Base-by-base conservation (phyloP, 805 yeast genomes). In the Priceomyces medius region DNA sequence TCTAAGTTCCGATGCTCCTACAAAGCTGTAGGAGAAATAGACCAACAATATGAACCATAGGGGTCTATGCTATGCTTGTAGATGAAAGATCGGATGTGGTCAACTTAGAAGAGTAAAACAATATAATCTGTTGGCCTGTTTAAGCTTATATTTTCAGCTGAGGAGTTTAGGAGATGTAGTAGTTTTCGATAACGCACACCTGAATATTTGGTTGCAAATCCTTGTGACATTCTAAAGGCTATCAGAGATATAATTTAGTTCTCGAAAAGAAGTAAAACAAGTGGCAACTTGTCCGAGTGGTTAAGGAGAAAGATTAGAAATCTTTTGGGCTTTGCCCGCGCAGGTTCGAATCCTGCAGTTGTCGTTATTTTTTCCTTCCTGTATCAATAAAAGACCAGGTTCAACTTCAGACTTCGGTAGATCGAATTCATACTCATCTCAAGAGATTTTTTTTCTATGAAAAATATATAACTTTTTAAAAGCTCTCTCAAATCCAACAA, bases 271-370 rank as follows among this genome's bases (percentile, higher is more conserved):
- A 31, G 4, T 5, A 31, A 4, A 16, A 8, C 26, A 31, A 31
- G 8, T 19, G 64, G 63, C 65, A 59, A 55, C 59, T 54, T 76
- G 80, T 79, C 81, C 81, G 80, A 76, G 80, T 71, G 80, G 80
- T 75, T 75, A 76, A 75, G 80, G 81, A 79, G 80, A 74, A 74
- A 75, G 80, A 76, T 68, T 72, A 68, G 76, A 73, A 72, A 74
- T 73, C 77, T 74, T 73, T 73, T 74, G 78, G 77, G 77, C 74
- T 73, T 65, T 69, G 77, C 78, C 77, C 78, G 77, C 78, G 76
- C 77, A 73, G 77, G 79, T 73, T 79, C 84, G 81, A 79, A 63
- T 78, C 84, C 83, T 79, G 84, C 81, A 74, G 83, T 74, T 78
- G 82, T 77, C 83, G 82, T 50, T 58, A 61, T 63, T 60, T 67